Evolutionary conservation across 2,329 filamentous ascomycete genomes (phyloP).

Genomic region (Ceratocystis diversiconidia): DNA sequence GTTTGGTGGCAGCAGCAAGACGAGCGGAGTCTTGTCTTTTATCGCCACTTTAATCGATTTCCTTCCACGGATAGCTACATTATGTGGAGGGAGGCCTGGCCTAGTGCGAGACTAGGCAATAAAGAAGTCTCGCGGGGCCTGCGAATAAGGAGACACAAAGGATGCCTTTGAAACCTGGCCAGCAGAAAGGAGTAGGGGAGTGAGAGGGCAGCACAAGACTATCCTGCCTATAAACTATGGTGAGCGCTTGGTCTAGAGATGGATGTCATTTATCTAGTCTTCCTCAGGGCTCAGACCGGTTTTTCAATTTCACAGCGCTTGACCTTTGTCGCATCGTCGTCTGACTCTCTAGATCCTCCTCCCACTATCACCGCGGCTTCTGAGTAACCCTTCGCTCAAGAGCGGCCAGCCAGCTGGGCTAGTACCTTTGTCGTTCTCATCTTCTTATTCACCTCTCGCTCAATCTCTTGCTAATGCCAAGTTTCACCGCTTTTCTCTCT

Average conservation of each 20-base stretch:
- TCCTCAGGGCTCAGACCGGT: not conserved
- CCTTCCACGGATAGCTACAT: not conserved
- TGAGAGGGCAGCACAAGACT: not conserved
- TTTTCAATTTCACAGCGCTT: not conserved
- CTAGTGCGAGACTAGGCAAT: not conserved
- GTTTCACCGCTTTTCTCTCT: not conserved
- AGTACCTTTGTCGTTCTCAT: not conserved
- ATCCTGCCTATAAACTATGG: not conserved
- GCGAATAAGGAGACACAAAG: not conserved
- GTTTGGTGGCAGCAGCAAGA: not conserved
- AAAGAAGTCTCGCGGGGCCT: not conserved
- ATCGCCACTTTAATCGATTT: not conserved
- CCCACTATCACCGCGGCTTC: not conserved
- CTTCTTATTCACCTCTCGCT: not conserved
- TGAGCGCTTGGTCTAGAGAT: not conserved
- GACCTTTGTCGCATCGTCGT: not conserved
- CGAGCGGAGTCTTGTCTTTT: not conserved
- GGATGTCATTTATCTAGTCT: not conserved
- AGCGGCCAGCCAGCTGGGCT: not conserved
- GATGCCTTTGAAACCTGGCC: not conserved
- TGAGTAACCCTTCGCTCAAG: not conserved
- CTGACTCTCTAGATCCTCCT: not conserved
- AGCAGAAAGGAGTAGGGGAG: not conserved
- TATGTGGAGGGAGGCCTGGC: not conserved
- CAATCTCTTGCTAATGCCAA: not conserved